phyloP scores from a whole-genome alignment of 2,329 filamentous ascomycete genomes.

The Gaeumannomyces sp. region DNA sequence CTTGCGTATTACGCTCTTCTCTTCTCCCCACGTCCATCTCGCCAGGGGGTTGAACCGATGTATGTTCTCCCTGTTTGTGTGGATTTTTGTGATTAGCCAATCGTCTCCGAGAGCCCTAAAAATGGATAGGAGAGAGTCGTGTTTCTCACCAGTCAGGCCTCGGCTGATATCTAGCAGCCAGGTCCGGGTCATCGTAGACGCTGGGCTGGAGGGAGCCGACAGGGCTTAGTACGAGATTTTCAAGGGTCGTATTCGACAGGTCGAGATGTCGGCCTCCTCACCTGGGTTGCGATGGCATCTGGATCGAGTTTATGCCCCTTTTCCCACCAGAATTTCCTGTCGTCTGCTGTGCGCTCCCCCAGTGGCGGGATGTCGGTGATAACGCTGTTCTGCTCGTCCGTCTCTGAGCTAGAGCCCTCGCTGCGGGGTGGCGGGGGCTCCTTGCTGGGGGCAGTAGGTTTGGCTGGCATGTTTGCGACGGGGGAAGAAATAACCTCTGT shows the following conservation, averaged over 20 bases:
- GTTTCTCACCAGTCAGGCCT: conserved; percentile 20
- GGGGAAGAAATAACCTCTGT: too few species aligned
- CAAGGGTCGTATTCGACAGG: background rate
- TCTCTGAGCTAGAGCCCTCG: too few species aligned
- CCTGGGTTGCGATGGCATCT: too few species aligned
- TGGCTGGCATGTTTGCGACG: too few species aligned
- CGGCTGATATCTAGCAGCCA: conserved; percentile 29
- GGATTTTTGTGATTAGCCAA: background rate
- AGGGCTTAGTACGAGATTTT: background rate
- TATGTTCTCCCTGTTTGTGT: conserved; percentile 28
- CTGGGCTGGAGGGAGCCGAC: conserved; percentile 15
- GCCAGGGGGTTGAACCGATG: conserved; percentile 42
- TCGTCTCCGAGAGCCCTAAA: conserved; percentile 10
- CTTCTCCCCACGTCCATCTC: conserved; percentile 36
- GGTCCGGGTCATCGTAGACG: conserved; percentile 33
- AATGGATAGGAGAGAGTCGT: background rate
- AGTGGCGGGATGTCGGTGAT: too few species aligned
- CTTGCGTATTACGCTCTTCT: conserved; percentile 36
- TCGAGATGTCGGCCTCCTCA: conserved; percentile 12
- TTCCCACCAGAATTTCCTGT: too few species aligned
- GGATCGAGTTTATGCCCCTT: too few species aligned
- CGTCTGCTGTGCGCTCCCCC: too few species aligned
- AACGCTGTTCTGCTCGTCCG: too few species aligned
- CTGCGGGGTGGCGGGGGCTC: too few species aligned
- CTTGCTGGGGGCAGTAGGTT: too few species aligned